Conservation (phyloP, 768 basidiomycete species). For the Boletus rubroflammeus region DNA sequence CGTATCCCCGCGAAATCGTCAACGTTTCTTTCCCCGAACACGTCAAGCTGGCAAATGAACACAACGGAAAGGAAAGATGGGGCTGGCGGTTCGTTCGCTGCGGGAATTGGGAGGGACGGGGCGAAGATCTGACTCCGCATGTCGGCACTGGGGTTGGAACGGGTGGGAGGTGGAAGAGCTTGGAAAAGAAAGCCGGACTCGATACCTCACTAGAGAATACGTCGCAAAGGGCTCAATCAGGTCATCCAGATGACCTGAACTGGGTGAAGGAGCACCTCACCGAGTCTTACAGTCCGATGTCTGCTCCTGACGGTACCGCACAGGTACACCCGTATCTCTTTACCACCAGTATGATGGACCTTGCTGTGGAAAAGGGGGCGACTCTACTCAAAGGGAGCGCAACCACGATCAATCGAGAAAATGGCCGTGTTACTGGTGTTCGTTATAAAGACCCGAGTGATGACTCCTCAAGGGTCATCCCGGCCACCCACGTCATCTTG, state of each 20-base stretch:
- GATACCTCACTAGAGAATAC: conserved; percentile 3
- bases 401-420: conserved; percentile 42
- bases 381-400: conserved; percentile 45
- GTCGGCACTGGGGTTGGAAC: conserved; percentile 25
- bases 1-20: conserved; percentile 68
- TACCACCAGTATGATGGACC: conserved; percentile 65
- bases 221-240: conserved; percentile 26
- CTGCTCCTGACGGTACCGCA: conserved; percentile 50
- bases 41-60: conserved; percentile 62
- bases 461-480: conserved; percentile 33
- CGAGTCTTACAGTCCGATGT: conserved; percentile 57
- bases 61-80: conserved; percentile 71
- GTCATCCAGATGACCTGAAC: conserved; percentile 47
- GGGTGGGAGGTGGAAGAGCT: conserved; percentile 40
- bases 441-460: conserved; percentile 29
- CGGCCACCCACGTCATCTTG: conserved; percentile 69
- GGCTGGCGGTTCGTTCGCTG: conserved; percentile 78
- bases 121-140: conserved; percentile 31
- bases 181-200: conserved; percentile 55
- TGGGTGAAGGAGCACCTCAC: conserved; percentile 61
- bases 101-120: conserved; percentile 69
- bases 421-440: conserved; percentile 47
- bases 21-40: conserved; percentile 67
- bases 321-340: conserved; percentile 78
- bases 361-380: conserved; percentile 55